Percentiles rank a stretch among this genome's conserved stretches.
These are phyloP conservation scores for Dissoconium aciculare DNA, from an alignment of 2,329 filamentous ascomycete genomes.

Conservation along the genomic window DNA sequence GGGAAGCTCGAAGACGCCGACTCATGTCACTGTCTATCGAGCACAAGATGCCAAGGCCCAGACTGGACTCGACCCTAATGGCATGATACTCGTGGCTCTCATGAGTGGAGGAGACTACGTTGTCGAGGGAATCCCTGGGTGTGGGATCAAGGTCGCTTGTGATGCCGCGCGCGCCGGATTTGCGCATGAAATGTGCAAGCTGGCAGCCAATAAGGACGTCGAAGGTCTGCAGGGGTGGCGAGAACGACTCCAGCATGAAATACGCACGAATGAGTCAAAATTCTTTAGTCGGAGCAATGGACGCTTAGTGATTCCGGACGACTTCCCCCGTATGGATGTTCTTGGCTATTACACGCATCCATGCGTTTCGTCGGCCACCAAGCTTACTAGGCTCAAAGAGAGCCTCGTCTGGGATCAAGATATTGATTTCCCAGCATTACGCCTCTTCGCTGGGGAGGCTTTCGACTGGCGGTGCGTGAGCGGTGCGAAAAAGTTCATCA, in stretches of 20 bases:
- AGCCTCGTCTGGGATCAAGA: slow-evolving; percentile 46
- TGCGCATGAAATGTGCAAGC: slow-evolving; percentile 55
- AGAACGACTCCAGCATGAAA: slow-evolving; percentile 54
- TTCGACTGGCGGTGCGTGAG: slow-evolving; percentile 73
- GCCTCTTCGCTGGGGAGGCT: slow-evolving; percentile 59
- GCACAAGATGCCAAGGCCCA: slow-evolving; percentile 40
- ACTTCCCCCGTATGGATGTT: slow-evolving; percentile 66
- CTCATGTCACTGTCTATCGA: slow-evolving; percentile 74
- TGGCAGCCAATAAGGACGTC: slow-evolving; percentile 43
- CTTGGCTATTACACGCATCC: slow-evolving; percentile 81
- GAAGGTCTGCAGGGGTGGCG: slow-evolving; percentile 55
- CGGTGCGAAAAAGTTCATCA: slow-evolving; percentile 73
- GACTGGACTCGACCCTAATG: slow-evolving; percentile 58
- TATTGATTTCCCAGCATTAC: slow-evolving; percentile 51
- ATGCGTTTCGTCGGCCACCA: slow-evolving; percentile 51
- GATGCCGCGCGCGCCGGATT: slow-evolving; percentile 84
- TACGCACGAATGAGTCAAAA: slow-evolving; percentile 69
- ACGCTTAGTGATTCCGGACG: slow-evolving; percentile 57
- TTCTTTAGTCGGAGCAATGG: slow-evolving; percentile 66
- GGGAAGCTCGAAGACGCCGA: slow-evolving; percentile 51
- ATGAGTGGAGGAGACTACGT: slow-evolving; percentile 95
- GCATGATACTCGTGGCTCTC: slow-evolving; percentile 85
- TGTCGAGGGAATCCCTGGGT: slow-evolving; percentile 72
- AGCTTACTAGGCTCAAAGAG: slow-evolving; percentile 40
- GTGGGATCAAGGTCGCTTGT: slow-evolving; percentile 74